Evolutionary conservation across 768 basidiomycete species (phyloP).

Genomic region (Collybia nuda): DNA sequence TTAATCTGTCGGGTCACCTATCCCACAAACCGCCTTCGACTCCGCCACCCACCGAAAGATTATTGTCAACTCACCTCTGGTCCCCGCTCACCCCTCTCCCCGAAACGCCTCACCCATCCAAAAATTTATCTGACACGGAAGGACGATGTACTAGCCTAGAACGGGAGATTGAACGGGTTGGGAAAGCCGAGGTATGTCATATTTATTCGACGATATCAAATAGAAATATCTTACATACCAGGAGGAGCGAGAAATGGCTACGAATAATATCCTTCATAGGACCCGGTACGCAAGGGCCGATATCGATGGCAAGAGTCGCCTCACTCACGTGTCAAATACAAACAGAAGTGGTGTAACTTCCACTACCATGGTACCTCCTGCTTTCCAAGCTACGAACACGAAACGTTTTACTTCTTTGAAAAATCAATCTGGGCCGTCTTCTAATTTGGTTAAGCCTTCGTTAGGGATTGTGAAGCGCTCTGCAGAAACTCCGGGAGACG

Average conservation of each 20-base stretch:
- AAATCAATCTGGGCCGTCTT: background rate
- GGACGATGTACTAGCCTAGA: constrained; percentile 20
- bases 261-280: too few species aligned
- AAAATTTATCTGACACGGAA: constrained; percentile 9
- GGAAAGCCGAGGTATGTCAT: constrained; percentile 21
- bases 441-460: constrained; percentile 7
- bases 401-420: constrained; percentile 17
- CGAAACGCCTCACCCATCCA: constrained; percentile 38
- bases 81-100: constrained; percentile 54
- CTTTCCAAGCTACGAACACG: constrained; percentile 2
- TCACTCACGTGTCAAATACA: constrained; percentile 28
- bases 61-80: constrained; percentile 19
- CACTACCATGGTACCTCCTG: background rate
- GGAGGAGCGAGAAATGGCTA: too few species aligned
- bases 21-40: constrained; percentile 19
- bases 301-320: constrained; percentile 22
- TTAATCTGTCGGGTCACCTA: too few species aligned
- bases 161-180: constrained; percentile 19
- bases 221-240: too few species aligned
- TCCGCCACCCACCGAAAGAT: constrained; percentile 12
- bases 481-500: constrained; percentile 15
- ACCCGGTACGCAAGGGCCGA: too few species aligned
- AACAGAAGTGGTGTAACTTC: constrained; percentile 6
- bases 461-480: constrained; percentile 8
- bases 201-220: background rate